Conservation (phyloP, 345 rosid species). For the Acer saccharum region DNA sequence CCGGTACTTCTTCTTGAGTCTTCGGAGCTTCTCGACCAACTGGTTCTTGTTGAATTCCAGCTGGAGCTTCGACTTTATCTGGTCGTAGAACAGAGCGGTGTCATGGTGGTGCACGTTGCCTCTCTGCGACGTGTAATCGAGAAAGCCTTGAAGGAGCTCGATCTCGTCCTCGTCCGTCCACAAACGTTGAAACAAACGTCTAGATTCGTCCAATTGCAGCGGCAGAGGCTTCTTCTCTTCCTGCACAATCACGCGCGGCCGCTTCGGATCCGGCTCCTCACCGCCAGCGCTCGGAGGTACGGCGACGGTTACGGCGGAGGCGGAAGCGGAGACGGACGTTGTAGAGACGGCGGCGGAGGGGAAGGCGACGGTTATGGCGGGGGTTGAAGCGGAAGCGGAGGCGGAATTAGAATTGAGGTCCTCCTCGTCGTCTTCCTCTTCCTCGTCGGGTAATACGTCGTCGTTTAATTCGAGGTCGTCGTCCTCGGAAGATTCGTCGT, state of each 20-base stretch:
- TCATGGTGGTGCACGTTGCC: constrained; percentile 72
- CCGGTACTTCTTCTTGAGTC: constrained; percentile 91
- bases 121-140: constrained; percentile 66
- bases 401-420: constrained; percentile 43
- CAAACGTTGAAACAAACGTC: constrained; percentile 83
- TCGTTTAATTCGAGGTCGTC: constrained; percentile 64
- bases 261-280: constrained; percentile 43
- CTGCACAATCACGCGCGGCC: constrained; percentile 34
- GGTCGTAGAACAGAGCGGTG: constrained; percentile 88
- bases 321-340: constrained; percentile 41
- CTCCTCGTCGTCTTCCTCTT: constrained; percentile 42
- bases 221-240: constrained; percentile 42
- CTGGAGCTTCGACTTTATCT: constrained; percentile 92
- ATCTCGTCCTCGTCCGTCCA: constrained; percentile 99
- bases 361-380: constrained; percentile 32
- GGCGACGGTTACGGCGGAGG: constrained; percentile 42
- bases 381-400: constrained; percentile 26
- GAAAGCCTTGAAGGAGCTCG: constrained; percentile 92
- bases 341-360: constrained; percentile 35
- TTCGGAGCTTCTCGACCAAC: constrained; percentile 90
- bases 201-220: constrained; percentile 63
- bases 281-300: constrained; percentile 34
- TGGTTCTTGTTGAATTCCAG: constrained; percentile 97
- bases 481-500: constrained; percentile 43
- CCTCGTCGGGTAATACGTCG: constrained; percentile 37